These are phyloP conservation scores for Paramecium octaurelia DNA, from an alignment of 73 alveolate species.

Conservation along the genomic window DNA sequence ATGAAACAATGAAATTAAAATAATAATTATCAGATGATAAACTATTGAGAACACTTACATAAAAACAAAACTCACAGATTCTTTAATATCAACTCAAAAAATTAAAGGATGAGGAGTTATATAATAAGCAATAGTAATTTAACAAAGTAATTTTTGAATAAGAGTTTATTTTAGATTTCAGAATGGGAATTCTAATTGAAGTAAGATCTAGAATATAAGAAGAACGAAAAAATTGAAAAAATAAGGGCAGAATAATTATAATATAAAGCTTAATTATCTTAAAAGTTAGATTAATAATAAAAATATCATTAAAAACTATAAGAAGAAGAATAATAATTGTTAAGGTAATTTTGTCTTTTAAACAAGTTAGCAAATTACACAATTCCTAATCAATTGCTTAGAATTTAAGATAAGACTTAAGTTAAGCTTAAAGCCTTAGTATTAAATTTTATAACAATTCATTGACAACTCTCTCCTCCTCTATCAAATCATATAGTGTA, in stretches of 20 bases:
- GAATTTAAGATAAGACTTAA: neutral
- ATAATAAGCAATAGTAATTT: neutral
- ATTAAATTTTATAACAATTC: neutral
- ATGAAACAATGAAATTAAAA: neutral
- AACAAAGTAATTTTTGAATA: neutral
- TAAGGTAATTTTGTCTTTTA: neutral
- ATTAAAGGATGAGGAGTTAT: neutral
- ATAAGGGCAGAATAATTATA: neutral
- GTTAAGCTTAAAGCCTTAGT: neutral
- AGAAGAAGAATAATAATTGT: neutral
- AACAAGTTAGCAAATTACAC: neutral
- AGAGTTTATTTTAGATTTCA: neutral
- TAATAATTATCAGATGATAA: neutral
- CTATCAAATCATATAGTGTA: neutral
- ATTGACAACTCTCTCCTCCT: neutral
- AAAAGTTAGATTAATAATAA: neutral
- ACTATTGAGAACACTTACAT: neutral
- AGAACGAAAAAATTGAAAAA: neutral
- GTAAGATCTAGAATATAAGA: neutral
- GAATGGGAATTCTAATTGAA: neutral
- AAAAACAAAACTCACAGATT: neutral
- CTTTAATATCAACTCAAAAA: neutral
- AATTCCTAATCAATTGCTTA: neutral
- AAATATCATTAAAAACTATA: neutral
- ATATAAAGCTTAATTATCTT: neutral